Base-by-base conservation (phyloP, 495 filamentous ascomycete genomes). In the Xylaria scruposa region DNA sequence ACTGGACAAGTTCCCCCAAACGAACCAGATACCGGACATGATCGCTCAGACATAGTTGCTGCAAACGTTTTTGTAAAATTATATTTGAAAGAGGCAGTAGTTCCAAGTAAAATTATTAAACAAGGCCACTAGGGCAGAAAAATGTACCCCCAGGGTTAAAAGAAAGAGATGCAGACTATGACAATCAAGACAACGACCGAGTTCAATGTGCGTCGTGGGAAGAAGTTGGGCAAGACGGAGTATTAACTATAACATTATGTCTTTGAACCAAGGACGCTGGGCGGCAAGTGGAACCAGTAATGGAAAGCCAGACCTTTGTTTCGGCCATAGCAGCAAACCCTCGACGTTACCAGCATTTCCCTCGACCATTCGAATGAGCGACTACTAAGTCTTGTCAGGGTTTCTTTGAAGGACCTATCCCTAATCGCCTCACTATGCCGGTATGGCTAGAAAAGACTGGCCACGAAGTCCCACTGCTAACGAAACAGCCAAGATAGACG, bases 1-100 rank as follows among this genome's bases (percentile, higher is more conserved):
- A 75, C 67, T 46, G 78, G 67, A 38, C 71, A 69, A n/a, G 3
- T 24, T 1, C 58, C 58, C 3, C 36, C 29, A 13, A 24, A 10
- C 7, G 58, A 61, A 12, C 58, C 58, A 24, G 58, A 61, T 4
- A 61, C 58, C 1, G 58, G 58, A 40, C 58, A 61, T 21, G 36
- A 61, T 61, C 9, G 19, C 40, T 61, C 58, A 40, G 58, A 61
- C 58, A 61, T 61, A 3, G 15, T 12, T 21, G 31, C 24, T 12
- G n/a, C 1, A 0, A 0, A 38, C 0, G 10, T 24, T 61, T 61
- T 61, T 7, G 4, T 13, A 59, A 4, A 19, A 47, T 47, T 5
- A 6, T 59, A 59, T 59, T 58, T 9, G 29, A 59, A 19, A 59
- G 19, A 1, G 4, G 13, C 15, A 4, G 8, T 0, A 17, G 4